Conservation (phyloP, 371 early-diverging fungal genomes). For the Fennellomyces sp. region DNA sequence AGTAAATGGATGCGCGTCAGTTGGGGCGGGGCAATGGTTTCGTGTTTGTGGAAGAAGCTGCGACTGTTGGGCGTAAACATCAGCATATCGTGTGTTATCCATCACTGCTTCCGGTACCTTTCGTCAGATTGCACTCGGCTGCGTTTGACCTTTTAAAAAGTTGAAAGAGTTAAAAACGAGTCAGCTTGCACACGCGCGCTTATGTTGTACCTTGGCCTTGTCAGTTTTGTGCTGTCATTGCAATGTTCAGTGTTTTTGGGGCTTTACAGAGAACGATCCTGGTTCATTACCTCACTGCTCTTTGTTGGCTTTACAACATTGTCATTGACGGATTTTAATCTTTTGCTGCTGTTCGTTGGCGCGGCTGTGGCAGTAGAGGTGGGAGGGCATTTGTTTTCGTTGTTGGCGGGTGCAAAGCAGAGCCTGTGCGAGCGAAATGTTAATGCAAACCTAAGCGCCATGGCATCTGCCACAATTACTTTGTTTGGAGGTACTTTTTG, state of each 20-base stretch:
- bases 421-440: not conserved
- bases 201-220: not conserved
- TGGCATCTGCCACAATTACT: not conserved
- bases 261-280: not conserved
- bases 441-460: too few relatives aligned
- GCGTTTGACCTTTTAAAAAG: not conserved
- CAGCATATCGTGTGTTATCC: not conserved
- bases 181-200: not conserved
- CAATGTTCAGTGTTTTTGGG: not conserved
- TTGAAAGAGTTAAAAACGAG: not conserved
- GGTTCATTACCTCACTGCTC: not conserved
- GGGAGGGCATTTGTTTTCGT: not conserved
- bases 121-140: too few relatives aligned
- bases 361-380: not conserved
- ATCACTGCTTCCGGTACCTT: too few relatives aligned
- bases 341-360: not conserved
- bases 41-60: not conserved
- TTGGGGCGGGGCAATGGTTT: constrained; percentile 24
- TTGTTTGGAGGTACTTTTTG: not conserved
- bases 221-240: not conserved
- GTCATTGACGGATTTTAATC: not conserved
- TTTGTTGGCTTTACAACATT: not conserved
- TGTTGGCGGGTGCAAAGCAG: not conserved
- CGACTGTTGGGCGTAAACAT: not conserved
- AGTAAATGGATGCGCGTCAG: constrained; percentile 23